Conservation (phyloP, 2,329 filamentous ascomycete genomes). For the Trichoderma simmonsii region DNA sequence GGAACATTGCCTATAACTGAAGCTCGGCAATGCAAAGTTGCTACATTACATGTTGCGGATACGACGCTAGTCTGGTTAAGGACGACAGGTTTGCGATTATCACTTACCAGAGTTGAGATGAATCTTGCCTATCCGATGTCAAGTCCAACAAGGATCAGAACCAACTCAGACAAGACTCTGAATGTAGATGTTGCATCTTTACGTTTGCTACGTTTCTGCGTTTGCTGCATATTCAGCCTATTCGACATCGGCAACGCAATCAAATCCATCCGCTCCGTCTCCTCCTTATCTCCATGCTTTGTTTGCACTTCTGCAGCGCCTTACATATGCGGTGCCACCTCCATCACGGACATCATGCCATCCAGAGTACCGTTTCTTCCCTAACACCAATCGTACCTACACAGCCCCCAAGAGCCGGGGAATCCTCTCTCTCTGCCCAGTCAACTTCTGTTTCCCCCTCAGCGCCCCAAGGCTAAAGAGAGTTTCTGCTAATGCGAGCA, state of each 20-base stretch:
- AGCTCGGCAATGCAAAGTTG: background rate
- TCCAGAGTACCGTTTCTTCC: background rate
- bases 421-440: background rate
- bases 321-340: background rate
- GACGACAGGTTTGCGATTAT: background rate
- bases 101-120: background rate
- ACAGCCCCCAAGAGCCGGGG: background rate
- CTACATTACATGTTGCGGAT: background rate
- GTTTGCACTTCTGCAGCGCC: slow-evolving; percentile 9
- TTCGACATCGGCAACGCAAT: background rate
- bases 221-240: background rate
- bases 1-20: background rate
- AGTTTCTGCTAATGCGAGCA: slow-evolving; percentile 2
- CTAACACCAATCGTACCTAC: background rate
- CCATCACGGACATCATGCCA: background rate
- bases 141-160: background rate
- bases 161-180: background rate
- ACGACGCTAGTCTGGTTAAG: background rate
- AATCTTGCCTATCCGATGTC: background rate
- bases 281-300: background rate
- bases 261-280: background rate
- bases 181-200: background rate
- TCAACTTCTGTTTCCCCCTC: background rate
- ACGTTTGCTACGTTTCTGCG: background rate
- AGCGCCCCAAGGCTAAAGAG: background rate